phyloP scores from a whole-genome alignment of 768 basidiomycete genomes.

The Mycena olivaceomarginata region DNA sequence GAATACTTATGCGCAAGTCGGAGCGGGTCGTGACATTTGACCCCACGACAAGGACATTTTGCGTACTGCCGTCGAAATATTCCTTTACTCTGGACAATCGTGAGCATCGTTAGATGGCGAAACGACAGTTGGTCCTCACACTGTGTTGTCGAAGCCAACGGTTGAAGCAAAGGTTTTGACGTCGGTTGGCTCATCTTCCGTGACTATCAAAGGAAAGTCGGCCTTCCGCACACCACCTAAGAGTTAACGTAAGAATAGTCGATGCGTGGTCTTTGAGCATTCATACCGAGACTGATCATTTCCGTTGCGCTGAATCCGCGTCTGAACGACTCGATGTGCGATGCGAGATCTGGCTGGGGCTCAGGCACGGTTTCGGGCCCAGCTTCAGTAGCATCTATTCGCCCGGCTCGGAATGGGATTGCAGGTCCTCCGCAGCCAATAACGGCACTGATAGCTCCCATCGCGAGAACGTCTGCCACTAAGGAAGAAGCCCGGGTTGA shows the following conservation, averaged over 20 bases:
- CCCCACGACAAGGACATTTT: not conserved
- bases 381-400: conserved; percentile 46
- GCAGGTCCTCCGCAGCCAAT: conserved; percentile 45
- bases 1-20: not conserved
- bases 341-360: not conserved
- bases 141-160: not conserved
- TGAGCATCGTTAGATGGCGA: not conserved
- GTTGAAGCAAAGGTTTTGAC: not conserved
- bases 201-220: not conserved
- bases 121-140: not conserved
- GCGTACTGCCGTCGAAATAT: not conserved
- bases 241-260: not conserved
- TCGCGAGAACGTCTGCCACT: conserved; percentile 47
- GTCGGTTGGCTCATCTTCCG: not conserved
- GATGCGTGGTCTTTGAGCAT: no score
- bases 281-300: not conserved
- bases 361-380: not conserved
- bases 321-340: conserved; percentile 38
- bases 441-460: conserved; percentile 37
- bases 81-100: not conserved
- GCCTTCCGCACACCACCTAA: not conserved
- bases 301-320: conserved; percentile 13
- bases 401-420: conserved; percentile 45
- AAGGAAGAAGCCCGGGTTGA: not conserved
- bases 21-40: not conserved